phyloP scores from a whole-genome alignment of 2,329 filamentous ascomycete genomes.

The Apiospora arundinis region DNA sequence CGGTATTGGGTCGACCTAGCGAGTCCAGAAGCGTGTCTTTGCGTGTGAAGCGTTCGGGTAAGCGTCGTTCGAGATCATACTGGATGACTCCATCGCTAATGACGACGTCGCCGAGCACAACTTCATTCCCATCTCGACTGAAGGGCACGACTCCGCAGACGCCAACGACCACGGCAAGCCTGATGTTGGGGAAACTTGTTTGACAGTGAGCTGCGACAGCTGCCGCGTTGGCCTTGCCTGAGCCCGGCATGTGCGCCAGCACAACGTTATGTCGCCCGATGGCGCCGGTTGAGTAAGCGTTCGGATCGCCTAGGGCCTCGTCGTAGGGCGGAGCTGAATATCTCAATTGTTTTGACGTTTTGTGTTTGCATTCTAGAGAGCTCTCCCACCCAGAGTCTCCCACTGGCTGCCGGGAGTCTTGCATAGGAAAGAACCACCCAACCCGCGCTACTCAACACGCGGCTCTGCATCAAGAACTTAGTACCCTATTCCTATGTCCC shows the following conservation, averaged over 20 bases:
- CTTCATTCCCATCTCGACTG: constrained; percentile 25
- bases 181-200: constrained; percentile 28
- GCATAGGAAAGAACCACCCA: no score
- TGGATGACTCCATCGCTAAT: constrained; percentile 38
- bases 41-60: constrained; percentile 29
- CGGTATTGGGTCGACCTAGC: constrained; percentile 30
- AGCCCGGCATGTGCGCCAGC: constrained; percentile 36
- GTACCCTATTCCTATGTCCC: no score
- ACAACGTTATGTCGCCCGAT: constrained; percentile 39
- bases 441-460: no score
- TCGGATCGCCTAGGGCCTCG: constrained; percentile 32
- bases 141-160: constrained; percentile 33
- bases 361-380: no score
- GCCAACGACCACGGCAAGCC: constrained; percentile 30
- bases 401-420: no score
- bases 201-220: constrained; percentile 25
- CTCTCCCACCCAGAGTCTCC: no score
- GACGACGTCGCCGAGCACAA: constrained; percentile 36
- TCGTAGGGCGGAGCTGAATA: no score
- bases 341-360: no score
- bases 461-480: no score
- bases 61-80: constrained; percentile 38
- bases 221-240: constrained; percentile 35
- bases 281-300: constrained; percentile 36
- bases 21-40: constrained; percentile 33